Conservation (phyloP, 83 land plant species). For the Picea engelmannii region DNA sequence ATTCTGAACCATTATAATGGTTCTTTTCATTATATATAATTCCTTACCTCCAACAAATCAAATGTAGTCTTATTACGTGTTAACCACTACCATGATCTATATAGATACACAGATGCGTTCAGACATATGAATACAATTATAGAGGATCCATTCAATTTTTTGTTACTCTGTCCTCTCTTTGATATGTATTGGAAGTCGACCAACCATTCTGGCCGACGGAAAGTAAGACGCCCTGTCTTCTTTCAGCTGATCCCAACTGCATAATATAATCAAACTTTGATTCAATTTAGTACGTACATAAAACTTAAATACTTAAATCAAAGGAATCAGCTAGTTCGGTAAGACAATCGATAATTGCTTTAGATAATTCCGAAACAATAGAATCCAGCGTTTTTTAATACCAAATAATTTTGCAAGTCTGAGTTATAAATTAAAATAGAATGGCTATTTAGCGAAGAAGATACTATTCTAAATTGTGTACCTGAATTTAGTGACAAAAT, state of each 20-base stretch:
- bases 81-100: too few relatives aligned
- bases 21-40: too few relatives aligned
- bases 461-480: background rate
- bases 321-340: background rate
- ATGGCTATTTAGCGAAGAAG: too few relatives aligned
- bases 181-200: slow-evolving; percentile 39
- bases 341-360: background rate
- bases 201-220: slow-evolving; percentile 56
- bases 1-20: too few relatives aligned
- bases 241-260: slow-evolving; percentile 54
- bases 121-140: background rate
- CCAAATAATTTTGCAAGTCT: too few relatives aligned
- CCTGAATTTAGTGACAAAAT: slow-evolving; percentile 45
- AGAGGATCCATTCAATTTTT: background rate
- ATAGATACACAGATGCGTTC: too few relatives aligned
- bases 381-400: too few relatives aligned
- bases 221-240: slow-evolving; percentile 53
- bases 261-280: background rate
- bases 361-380: too few relatives aligned
- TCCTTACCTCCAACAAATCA: too few relatives aligned
- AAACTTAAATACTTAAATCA: background rate
- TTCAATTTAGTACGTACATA: background rate
- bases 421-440: too few relatives aligned
- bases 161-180: background rate
- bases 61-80: too few relatives aligned